Evolutionary conservation across 2,329 filamentous ascomycete genomes (phyloP).

Genomic region (Dryadomyces quercus-mongolicae): DNA sequence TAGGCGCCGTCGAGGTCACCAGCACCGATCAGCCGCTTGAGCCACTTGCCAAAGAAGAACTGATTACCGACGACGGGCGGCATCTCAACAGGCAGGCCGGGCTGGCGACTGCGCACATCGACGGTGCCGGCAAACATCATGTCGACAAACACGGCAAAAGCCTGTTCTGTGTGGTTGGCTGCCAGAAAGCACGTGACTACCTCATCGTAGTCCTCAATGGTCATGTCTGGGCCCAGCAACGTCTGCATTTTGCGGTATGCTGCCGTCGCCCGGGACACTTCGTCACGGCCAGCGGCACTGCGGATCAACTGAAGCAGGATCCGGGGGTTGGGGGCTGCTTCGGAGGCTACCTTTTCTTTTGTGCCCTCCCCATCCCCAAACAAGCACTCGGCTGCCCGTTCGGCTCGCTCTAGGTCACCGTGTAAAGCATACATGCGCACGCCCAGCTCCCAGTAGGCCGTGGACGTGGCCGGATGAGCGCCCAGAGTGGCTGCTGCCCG

Average conservation of each 20-base stretch:
- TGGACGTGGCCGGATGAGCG: constrained; percentile 30
- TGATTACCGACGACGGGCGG: constrained; percentile 50
- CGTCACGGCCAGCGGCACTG: constrained; percentile 17
- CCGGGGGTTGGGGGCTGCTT: constrained; percentile 3
- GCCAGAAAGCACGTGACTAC: constrained; percentile 60
- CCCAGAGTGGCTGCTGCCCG: constrained; percentile 42
- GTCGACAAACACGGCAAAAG: constrained; percentile 69
- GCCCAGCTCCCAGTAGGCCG: constrained; percentile 52
- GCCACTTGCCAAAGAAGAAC: constrained; percentile 81
- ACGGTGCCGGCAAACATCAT: constrained; percentile 63
- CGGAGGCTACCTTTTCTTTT: not conserved
- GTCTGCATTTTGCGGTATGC: constrained; percentile 53
- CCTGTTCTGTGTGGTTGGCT: constrained; percentile 50
- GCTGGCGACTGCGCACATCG: constrained; percentile 22
- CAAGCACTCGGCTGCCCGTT: constrained; percentile 36
- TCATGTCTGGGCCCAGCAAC: constrained; percentile 45
- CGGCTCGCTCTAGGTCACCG: constrained; percentile 47
- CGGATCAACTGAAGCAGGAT: constrained; percentile 11
- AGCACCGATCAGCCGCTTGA: constrained; percentile 68
- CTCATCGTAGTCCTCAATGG: constrained; percentile 64
- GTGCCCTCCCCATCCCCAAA: not conserved
- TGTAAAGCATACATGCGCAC: constrained; percentile 49
- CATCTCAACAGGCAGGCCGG: constrained; percentile 22
- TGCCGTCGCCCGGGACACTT: constrained; percentile 49
- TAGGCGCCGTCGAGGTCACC: constrained; percentile 59